phyloP scores from a whole-genome alignment of 2,329 filamentous ascomycete genomes.

The Epichloe glyceriae region DNA sequence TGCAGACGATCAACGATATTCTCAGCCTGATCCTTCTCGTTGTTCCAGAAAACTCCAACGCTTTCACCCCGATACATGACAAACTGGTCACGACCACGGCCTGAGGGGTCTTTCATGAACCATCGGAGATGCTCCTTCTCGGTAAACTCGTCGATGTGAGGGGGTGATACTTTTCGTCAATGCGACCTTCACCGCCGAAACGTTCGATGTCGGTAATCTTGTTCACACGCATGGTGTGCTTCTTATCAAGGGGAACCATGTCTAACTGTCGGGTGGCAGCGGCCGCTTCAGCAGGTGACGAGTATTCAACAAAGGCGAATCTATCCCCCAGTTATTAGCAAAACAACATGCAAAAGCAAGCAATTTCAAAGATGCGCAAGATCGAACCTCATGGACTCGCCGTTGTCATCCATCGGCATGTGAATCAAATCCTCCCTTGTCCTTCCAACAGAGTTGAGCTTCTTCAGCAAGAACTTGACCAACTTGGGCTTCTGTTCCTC shows the following conservation, averaged over 20 bases:
- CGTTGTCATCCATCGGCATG: conserved; percentile 86
- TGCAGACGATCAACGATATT: conserved; percentile 80
- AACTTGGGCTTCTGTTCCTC: conserved; percentile 90
- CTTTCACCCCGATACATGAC: conserved; percentile 86
- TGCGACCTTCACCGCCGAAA: conserved; percentile 82
- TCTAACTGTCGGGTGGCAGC: conserved; percentile 84
- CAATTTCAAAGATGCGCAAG: neutral
- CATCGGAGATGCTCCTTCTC: conserved; percentile 92
- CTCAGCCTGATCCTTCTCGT: conserved; percentile 83
- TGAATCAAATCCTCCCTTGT: conserved; percentile 77
- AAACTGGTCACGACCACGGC: conserved; percentile 84
- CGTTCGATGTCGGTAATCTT: conserved; percentile 97
- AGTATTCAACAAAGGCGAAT: conserved; percentile 95
- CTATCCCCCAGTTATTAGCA: conserved; percentile 28
- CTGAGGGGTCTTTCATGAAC: conserved; percentile 71
- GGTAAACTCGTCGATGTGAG: conserved; percentile 69
- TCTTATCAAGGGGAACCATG: conserved; percentile 83
- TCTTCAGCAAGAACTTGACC: conserved; percentile 90
- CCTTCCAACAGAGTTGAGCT: conserved; percentile 74
- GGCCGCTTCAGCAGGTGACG: conserved; percentile 76
- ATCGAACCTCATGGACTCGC: conserved; percentile 71
- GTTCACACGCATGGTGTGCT: conserved; percentile 89
- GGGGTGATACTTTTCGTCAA: conserved; percentile 85
- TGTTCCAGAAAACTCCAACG: conserved; percentile 96
- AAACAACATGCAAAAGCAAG: neutral